Conservation (phyloP, 441 rosid species). For the Flueggea neowawraea region DNA sequence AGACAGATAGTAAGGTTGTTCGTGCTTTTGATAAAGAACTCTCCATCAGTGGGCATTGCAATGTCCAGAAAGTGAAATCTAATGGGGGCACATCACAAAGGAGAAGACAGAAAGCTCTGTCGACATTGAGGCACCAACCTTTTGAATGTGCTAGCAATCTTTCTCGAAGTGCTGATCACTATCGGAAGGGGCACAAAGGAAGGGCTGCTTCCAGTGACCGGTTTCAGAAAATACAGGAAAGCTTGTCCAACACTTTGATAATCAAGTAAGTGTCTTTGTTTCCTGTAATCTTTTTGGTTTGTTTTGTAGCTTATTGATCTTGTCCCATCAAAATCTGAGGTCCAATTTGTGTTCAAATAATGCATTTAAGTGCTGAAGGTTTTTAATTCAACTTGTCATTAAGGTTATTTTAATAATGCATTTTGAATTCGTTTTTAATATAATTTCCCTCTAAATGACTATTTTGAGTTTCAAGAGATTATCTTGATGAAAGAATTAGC, state of each 20-base stretch:
- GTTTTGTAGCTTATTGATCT: not conserved
- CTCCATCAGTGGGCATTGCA: slow-evolving; percentile 32
- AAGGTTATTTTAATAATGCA: no score
- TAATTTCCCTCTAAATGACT: no score
- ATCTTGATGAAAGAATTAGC: no score
- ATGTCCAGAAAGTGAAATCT: slow-evolving; percentile 20
- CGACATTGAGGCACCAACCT: slow-evolving; percentile 31
- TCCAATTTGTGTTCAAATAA: no score
- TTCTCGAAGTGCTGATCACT: slow-evolving; percentile 22
- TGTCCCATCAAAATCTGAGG: slow-evolving; percentile 7
- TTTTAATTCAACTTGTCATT: no score
- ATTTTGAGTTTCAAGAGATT: no score
- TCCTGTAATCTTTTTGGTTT: not conserved
- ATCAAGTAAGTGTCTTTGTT: slow-evolving; percentile 38
- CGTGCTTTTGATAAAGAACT: slow-evolving; percentile 41
- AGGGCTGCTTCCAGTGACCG: slow-evolving; percentile 26
- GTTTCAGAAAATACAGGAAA: slow-evolving; percentile 19
- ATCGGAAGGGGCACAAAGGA: slow-evolving; percentile 20
- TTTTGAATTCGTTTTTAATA: no score
- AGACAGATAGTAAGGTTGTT: slow-evolving; percentile 37
- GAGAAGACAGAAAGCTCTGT: slow-evolving; percentile 18
- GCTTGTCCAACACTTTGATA: slow-evolving; percentile 11
- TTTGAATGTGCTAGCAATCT: slow-evolving; percentile 23
- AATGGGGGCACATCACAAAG: slow-evolving; percentile 25
- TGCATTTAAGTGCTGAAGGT: no score